phyloP scores from a whole-genome alignment of 1,284 basidiomycete genomes.

The Irpex sp. region DNA sequence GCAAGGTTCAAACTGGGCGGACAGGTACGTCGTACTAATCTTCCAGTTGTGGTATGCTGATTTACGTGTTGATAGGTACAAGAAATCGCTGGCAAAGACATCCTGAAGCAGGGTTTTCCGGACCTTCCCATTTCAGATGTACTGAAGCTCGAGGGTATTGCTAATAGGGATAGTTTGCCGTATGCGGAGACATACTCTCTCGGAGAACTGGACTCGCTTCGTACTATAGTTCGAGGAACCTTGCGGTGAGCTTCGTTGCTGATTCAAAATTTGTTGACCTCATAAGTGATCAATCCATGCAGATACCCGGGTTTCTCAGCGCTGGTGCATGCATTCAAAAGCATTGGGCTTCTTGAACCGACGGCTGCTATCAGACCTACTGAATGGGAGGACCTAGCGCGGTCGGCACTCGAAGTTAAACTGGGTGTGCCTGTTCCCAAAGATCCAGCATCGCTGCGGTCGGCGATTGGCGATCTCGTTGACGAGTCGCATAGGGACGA shows the following conservation, averaged over 20 bases:
- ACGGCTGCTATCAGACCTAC: conserved; percentile 28
- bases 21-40: conserved; percentile 35
- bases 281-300: not conserved
- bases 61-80: conserved; percentile 33
- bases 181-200: conserved; percentile 78
- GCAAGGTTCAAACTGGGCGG: conserved; percentile 69
- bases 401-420: conserved; percentile 30
- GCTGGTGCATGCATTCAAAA: conserved; percentile 73
- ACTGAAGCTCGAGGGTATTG: conserved; percentile 80
- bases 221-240: conserved; percentile 83
- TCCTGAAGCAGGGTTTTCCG: conserved; percentile 62
- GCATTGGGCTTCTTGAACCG: conserved; percentile 68
- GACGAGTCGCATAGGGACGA: conserved; percentile 21
- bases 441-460: conserved; percentile 31
- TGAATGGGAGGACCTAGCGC: not conserved
- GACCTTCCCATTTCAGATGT: conserved; percentile 65
- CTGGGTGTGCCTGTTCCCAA: conserved; percentile 27
- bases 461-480: conserved; percentile 40
- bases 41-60: not conserved
- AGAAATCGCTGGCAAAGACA: conserved; percentile 49
- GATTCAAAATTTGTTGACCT: too few relatives aligned
- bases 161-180: conserved; percentile 84
- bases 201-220: conserved; percentile 42
- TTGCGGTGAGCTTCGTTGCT: conserved; percentile 49
- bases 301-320: conserved; percentile 87